Base-by-base conservation (phyloP, 2,329 filamentous ascomycete species). In the Thelonectria blattea region DNA sequence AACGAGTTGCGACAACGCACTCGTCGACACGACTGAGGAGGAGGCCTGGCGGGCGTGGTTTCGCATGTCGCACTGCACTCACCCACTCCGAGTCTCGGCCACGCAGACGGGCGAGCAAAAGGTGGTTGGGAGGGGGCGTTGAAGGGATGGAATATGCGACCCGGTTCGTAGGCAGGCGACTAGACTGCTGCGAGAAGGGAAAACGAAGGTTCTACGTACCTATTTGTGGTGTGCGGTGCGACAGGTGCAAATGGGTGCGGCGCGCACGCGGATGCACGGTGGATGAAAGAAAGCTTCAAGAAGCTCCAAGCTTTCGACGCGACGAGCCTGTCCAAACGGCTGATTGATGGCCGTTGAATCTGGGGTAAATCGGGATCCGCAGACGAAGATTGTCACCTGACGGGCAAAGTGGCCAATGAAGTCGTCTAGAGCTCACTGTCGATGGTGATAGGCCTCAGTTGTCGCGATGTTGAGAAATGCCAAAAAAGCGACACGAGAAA, bases 401-500 rank as follows among this genome's bases (percentile, higher is more conserved):
- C 77, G 67, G 68, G 58, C 61, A 60, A 61, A 60, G 72, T 65
- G 74, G 69, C 82, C 83, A 85, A 85, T 85, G 70, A 70, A 74
- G 74, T 74, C 54, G 68, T 65, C 72, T 74, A 81, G 67, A 70
- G 63, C 73, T 75, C 68, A 76, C 70, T 81, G 71, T 72, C 71
- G 76, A 78, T 74, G 74, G 73, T 84, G 81, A 85, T 84, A 85
- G 83, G 82, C 79, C 72, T 79, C 69, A 68, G 70, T 71, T 73
- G 74, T 78, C 69, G 78, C 74, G 74, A 75, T 71, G 74, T 74
- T 69, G 72, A 75, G 68, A 67, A 65, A 67, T 62, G 71, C 68
- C 68, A 68, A 75, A 67, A 30, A 65, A 64, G 70, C 69, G 70
- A 74, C 70, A 72, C 68, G 70, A 68, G 56, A 72, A 72, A 73